phyloP scores from a whole-genome alignment of 176 grass and related monocot genomes.

The Bromus sterilis region DNA sequence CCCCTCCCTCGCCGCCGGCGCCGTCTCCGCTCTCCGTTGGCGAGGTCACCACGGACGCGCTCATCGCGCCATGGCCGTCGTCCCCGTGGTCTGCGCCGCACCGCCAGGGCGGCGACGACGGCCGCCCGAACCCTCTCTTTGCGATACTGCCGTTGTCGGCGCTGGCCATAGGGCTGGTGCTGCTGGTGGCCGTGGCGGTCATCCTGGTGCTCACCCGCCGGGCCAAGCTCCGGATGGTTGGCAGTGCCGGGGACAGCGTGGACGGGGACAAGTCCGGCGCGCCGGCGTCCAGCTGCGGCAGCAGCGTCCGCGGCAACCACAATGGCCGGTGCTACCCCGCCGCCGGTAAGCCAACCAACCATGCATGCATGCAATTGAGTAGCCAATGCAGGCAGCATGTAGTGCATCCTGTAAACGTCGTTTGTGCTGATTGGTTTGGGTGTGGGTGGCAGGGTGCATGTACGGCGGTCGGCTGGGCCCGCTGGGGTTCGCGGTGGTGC shows the following conservation, averaged over 20 bases:
- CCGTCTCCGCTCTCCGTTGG: neutral
- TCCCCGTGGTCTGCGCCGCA: conserved; percentile 14
- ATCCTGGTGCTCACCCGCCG: conserved; percentile 21
- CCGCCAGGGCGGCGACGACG: neutral
- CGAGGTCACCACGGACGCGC: conserved; percentile 15
- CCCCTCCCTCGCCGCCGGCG: conserved; percentile 2
- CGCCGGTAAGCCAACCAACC: too few species aligned
- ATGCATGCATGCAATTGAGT: too few species aligned
- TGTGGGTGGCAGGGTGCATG: conserved; percentile 49
- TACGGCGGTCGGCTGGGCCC: conserved; percentile 64
- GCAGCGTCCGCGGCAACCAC: conserved; percentile 13
- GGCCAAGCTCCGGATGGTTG: neutral
- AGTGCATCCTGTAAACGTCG: conserved; percentile 19
- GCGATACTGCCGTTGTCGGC: conserved; percentile 34
- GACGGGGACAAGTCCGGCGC: conserved; percentile 29
- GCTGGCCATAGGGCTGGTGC: conserved; percentile 21
- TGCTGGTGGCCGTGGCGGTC: conserved; percentile 28
- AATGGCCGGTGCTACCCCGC: conserved; percentile 18
- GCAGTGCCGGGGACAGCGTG: neutral
- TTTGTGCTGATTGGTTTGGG: neutral
- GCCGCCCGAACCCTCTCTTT: conserved; percentile 11
- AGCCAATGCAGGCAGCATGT: too few species aligned
- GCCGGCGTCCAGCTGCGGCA: conserved; percentile 18
- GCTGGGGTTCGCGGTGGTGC: conserved; percentile 44
- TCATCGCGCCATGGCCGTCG: conserved; percentile 4